Conservation (phyloP, 768 basidiomycete genomes). For the Serendipita sp. region DNA sequence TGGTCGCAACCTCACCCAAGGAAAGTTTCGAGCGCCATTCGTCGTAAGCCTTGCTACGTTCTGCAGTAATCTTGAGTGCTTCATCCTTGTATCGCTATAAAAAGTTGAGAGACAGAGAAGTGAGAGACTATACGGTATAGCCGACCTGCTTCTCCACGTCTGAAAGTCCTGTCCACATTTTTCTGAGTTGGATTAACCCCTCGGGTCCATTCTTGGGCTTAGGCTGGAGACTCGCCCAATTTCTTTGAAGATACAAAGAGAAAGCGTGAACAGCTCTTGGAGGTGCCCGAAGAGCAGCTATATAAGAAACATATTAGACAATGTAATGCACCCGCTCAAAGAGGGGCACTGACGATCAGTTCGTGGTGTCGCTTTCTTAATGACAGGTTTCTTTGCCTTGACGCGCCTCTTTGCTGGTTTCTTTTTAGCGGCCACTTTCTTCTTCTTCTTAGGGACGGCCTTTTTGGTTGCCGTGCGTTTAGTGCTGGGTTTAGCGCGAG, state of each 20-base stretch:
- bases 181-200: not conserved
- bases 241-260: not conserved
- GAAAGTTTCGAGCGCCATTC: not conserved
- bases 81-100: not conserved
- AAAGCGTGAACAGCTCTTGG: not conserved
- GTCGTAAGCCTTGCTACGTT: not conserved
- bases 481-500: not conserved
- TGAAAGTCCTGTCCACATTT: not conserved
- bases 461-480: not conserved
- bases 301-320: not conserved
- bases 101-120: not conserved
- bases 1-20: not conserved
- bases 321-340: not conserved
- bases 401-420: not conserved
- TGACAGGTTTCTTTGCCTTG: not conserved
- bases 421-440: not conserved
- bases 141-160: conserved; percentile 1
- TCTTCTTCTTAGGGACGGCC: not conserved
- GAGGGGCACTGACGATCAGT: not conserved
- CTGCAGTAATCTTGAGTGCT: not conserved
- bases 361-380: not conserved
- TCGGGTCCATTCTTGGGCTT: not conserved
- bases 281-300: conserved; percentile 1
- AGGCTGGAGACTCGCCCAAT: not conserved
- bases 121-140: not conserved